phyloP scores from a whole-genome alignment of 768 basidiomycete genomes.

The Lenzites betulinus region DNA sequence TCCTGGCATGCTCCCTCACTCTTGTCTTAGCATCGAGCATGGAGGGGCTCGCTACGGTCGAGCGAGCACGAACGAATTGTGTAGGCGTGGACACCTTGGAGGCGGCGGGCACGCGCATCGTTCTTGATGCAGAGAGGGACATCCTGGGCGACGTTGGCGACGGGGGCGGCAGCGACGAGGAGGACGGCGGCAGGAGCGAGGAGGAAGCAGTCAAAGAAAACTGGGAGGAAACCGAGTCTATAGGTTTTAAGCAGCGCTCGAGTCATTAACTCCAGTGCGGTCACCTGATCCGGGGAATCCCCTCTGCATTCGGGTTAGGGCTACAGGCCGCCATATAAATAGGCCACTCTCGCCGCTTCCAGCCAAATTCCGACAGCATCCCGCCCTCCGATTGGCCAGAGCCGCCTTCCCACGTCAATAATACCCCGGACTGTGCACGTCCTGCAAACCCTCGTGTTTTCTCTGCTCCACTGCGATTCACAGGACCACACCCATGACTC shows the following conservation, averaged over 20 bases:
- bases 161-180: conserved; percentile 10
- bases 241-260: conserved; percentile 20
- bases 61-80: conserved; percentile 50
- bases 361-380: background rate
- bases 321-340: background rate
- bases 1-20: conserved; percentile 75
- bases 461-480: background rate
- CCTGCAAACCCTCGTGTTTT: background rate
- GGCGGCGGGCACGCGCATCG: conserved; percentile 45
- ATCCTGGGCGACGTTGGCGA: conserved; percentile 11
- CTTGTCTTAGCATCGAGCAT: conserved; percentile 81
- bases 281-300: conserved; percentile 7
- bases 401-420: conserved; percentile 11
- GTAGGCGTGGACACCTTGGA: conserved; percentile 35
- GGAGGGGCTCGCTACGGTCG: conserved; percentile 49
- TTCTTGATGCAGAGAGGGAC: conserved; percentile 35
- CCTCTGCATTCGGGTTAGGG: background rate
- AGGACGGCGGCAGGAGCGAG: conserved; percentile 2
- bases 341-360: background rate
- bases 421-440: conserved; percentile 9
- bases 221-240: conserved; percentile 17
- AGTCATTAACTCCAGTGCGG: conserved; percentile 17
- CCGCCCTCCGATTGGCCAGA: conserved; percentile 1
- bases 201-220: conserved; percentile 16
- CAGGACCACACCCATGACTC: background rate